A percentile compares a stretch with the other conserved stretches of the same genome.
These are phyloP conservation scores for Catunica adiposa DNA, from an alignment of 2,329 filamentous ascomycete species.

Conservation along the genomic window DNA sequence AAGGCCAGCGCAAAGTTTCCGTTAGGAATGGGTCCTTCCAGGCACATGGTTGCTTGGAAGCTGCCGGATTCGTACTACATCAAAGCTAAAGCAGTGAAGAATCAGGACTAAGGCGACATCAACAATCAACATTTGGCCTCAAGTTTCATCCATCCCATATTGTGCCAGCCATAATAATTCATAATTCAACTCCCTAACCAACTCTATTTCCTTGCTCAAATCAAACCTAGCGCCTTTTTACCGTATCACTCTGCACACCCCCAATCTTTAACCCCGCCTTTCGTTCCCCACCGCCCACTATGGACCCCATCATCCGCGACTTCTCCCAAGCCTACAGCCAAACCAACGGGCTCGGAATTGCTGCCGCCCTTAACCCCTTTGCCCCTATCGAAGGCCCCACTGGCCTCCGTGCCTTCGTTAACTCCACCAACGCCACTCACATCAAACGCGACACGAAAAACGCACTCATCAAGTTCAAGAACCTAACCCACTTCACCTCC, in stretches of 20 bases:
- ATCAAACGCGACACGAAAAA: constrained; percentile 55
- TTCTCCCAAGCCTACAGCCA: constrained; percentile 52
- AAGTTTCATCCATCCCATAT: neutral
- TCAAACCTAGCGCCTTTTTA: neutral
- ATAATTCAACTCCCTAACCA: neutral
- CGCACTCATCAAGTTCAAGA: constrained; percentile 47
- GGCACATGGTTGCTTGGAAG: neutral
- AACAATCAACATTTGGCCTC: neutral
- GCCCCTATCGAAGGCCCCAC: constrained; percentile 44
- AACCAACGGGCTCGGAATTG: constrained; percentile 55
- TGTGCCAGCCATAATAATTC: neutral
- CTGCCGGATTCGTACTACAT: neutral
- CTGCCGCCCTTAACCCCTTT: constrained; percentile 58
- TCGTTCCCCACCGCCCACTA: neutral
- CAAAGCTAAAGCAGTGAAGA: neutral
- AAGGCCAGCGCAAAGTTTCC: constrained; percentile 7
- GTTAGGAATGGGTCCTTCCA: neutral
- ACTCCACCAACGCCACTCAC: constrained; percentile 49
- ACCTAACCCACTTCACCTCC: constrained; percentile 37
- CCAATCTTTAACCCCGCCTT: neutral
- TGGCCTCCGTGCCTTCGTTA: constrained; percentile 53
- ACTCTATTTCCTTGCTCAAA: neutral
- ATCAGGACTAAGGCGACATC: neutral
- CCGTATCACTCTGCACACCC: neutral
- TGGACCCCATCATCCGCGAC: constrained; percentile 59